Base-by-base conservation (phyloP, 805 yeast species). In the Tetrapisispora namnaoensis region DNA sequence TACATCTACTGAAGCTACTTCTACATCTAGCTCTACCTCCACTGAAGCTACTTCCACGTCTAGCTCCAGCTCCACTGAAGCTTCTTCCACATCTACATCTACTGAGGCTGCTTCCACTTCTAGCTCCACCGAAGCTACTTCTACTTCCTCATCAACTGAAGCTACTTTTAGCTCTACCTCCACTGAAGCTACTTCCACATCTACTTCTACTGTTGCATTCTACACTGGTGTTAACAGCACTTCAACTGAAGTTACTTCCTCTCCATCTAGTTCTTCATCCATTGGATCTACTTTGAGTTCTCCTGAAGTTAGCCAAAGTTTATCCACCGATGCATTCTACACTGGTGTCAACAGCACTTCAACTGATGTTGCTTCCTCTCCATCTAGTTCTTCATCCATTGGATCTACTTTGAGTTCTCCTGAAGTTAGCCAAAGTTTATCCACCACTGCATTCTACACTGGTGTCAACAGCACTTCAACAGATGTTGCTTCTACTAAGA, bases 181-280 rank as follows among this genome's bases (percentile, higher is more conserved):
- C 11, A 36, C 44, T 32, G 38, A 47, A 20, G 43, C 40, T 34
- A 22, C 41, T 22, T n/a, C 43, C 22, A n/a, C 43, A 10, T n/a
- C 43, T n/a, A 27, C 20, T 21, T 24, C 43, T 17, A 27, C 43
- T 40, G 43, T 10, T 10, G 21, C 43, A 9, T 3, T 28, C 21
- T 18, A 28, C 41, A 21, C 41, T 38, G 4, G 28, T 16, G 34
- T 27, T 40, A 40, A 8, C 21, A 14, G n/a, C n/a, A 21, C 28
- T n/a, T 21, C 41, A 4, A 36, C 38, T 17, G 38, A 36, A 36
- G 38, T n/a, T 36, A 10, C n/a, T 22, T 5, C 38, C 4, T 36
- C 38, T 13, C 9, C 38, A 6, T 36, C 38, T 13, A 38, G 17
- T 16, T 38, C 41, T 40, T 13, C 41, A 6, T 7, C 28, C 4